phyloP scores from a whole-genome alignment of 2,329 filamentous ascomycete genomes.

The Ceratocystis variospora region DNA sequence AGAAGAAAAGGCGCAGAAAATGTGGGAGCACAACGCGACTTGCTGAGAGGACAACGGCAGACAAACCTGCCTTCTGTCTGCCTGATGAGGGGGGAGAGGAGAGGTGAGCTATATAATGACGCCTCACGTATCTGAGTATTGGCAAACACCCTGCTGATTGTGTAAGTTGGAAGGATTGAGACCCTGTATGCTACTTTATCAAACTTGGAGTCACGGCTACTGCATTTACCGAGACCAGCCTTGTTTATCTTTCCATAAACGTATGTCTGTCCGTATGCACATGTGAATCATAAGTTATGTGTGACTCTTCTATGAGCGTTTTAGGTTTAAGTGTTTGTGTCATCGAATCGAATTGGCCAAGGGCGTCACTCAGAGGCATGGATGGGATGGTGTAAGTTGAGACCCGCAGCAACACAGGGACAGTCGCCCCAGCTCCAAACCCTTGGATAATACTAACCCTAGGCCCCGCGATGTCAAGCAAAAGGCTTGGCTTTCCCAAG shows the following conservation, averaged over 20 bases:
- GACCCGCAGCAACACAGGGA: background rate
- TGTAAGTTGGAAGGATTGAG: constrained; percentile 4
- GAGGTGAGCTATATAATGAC: background rate
- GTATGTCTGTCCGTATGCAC: background rate
- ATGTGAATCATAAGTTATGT: background rate
- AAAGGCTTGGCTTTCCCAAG: background rate
- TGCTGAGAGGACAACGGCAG: background rate
- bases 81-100: background rate
- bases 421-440: too few relatives aligned
- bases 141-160: background rate
- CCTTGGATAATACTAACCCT: background rate
- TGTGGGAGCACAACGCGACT: background rate
- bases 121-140: background rate
- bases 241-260: background rate
- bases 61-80: background rate
- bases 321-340: background rate
- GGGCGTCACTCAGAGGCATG: background rate
- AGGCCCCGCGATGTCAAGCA: background rate
- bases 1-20: background rate
- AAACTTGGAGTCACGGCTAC: background rate
- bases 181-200: background rate
- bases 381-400: background rate
- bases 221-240: background rate
- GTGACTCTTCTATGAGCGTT: background rate
- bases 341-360: background rate